Base-by-base conservation (phyloP, 2,329 filamentous ascomycete species). In the Scopulariopsis brevicaulis region DNA sequence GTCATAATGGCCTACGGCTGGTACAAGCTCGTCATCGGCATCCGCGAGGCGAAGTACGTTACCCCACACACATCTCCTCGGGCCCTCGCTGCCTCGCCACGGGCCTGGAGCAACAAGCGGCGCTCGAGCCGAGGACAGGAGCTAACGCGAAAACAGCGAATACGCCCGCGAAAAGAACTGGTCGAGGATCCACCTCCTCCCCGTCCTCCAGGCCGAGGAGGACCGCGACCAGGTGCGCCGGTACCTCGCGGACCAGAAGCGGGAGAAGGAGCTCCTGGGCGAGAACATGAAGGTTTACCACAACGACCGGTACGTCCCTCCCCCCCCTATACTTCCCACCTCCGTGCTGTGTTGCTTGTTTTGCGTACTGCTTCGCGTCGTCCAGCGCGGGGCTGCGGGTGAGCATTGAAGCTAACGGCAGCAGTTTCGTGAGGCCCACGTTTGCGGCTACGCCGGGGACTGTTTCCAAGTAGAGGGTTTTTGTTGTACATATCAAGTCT, bases 91-190 rank as follows among this genome's bases (percentile, higher is more conserved):
- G n/a, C n/a, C n/a, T n/a, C n/a, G n/a, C n/a, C n/a, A n/a, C n/a
- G n/a, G n/a, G n/a, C n/a, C n/a, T n/a, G n/a, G n/a, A n/a, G n/a
- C n/a, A n/a, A n/a, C n/a, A n/a, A n/a, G n/a, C n/a, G n/a, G n/a
- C n/a, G n/a, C n/a, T n/a, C n/a, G 34, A 37, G 34, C 18, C 18
- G 34, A 46, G 18, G 4, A 58, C 18, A 43, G 11, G 11, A 18
- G 22, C 55, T 56, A 56, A 56, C 37, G 20, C 14, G 15, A 11
- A n/a, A 4, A 55, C 67, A 96, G 92, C 69, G 94, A 99, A 75
- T 86, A 96, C 64, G 89, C 86, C 62, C 90, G 94, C 66, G 94
- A 99, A 71, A 99, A 97, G 80, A 94, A 96, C 84, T 99, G 94
- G 94, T 84, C 90, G 61, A 87, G 94, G 70, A 96, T 99, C 74